phyloP scores from a whole-genome alignment of 208 protist genomes.

The Trypanosoma conorhini region DNA sequence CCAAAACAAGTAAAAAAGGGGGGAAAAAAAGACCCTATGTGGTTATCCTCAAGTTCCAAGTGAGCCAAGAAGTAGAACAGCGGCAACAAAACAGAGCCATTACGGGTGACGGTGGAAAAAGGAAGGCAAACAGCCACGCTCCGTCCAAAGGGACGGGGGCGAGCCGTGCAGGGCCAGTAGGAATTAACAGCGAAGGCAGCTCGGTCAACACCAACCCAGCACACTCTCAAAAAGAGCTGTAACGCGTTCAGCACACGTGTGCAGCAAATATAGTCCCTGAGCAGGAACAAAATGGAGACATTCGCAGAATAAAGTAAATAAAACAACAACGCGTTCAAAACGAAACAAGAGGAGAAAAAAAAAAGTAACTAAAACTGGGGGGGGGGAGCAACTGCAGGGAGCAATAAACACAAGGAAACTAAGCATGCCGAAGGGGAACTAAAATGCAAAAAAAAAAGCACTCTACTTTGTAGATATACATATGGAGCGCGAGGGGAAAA shows the following conservation, averaged over 20 bases:
- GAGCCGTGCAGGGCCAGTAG: too few species aligned
- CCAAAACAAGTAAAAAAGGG: slow-evolving; percentile 16
- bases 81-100: too few species aligned
- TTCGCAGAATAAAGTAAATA: slow-evolving; percentile 3
- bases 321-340: slow-evolving; percentile 13
- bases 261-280: slow-evolving; percentile 2
- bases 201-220: slow-evolving; percentile 14
- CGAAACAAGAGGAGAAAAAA: slow-evolving; percentile 4
- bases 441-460: slow-evolving; percentile 7
- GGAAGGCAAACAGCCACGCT: background rate
- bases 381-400: too few species aligned
- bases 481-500: background rate
- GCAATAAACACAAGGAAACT: background rate
- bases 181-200: background rate
- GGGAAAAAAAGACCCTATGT: slow-evolving; percentile 5
- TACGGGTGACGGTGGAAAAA: background rate
- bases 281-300: slow-evolving; percentile 2
- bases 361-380: slow-evolving; percentile 12
- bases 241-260: background rate
- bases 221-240: background rate
- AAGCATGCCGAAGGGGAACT: background rate
- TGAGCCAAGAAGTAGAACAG: too few species aligned
- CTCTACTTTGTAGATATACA: background rate
- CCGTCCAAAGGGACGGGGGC: background rate
- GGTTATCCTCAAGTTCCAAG: background rate